Conservation (phyloP, 2,329 filamentous ascomycete genomes). For the Diaporthe sp. region DNA sequence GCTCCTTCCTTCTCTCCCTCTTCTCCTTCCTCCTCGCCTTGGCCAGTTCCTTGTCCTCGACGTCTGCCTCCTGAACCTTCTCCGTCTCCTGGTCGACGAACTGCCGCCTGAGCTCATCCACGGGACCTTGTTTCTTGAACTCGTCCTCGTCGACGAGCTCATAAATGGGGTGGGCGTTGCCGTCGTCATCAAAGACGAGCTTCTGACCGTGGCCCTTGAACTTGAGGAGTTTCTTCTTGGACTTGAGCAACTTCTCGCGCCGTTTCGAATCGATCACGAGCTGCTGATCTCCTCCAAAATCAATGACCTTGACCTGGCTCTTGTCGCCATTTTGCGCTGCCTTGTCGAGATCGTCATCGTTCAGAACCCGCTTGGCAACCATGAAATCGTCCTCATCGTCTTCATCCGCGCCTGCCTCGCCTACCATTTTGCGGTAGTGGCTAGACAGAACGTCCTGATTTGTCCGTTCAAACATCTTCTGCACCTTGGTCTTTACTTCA, state of each 20-base stretch:
- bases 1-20: constrained; percentile 78
- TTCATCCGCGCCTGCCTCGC: constrained; percentile 57
- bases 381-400: constrained; percentile 85
- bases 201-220: constrained; percentile 89
- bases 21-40: constrained; percentile 85
- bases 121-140: constrained; percentile 81
- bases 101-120: constrained; percentile 79
- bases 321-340: constrained; percentile 59
- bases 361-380: constrained; percentile 88
- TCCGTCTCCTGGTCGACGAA: constrained; percentile 84
- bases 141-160: constrained; percentile 87
- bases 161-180: constrained; percentile 86
- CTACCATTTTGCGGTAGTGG: constrained; percentile 90
- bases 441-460: constrained; percentile 97
- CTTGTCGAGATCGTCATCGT: constrained; percentile 73
- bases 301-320: constrained; percentile 69
- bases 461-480: constrained; percentile 96
- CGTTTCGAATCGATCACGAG: constrained; percentile 94
- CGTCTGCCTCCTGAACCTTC: constrained; percentile 80
- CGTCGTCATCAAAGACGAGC: constrained; percentile 92
- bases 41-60: constrained; percentile 83
- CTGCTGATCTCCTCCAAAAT: constrained; percentile 76
- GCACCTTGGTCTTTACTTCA: constrained; percentile 91
- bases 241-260: constrained; percentile 92
- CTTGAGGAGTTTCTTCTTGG: constrained; percentile 93